phyloP scores from a whole-genome alignment of 768 basidiomycete genomes.

The Auricularia sp. region DNA sequence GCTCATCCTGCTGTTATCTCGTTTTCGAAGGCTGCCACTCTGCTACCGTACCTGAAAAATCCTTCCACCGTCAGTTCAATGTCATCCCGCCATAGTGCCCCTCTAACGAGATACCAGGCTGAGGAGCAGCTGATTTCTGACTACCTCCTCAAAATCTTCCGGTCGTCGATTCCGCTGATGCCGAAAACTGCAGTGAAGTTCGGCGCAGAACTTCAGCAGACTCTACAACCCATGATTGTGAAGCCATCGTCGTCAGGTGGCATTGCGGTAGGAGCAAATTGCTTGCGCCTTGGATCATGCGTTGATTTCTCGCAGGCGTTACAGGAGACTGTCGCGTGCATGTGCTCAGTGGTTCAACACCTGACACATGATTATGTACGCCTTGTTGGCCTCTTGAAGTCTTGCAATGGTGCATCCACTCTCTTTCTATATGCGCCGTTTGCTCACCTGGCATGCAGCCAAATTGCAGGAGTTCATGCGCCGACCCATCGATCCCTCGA shows the following conservation, averaged over 20 bases:
- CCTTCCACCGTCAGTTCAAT: conserved; percentile 47
- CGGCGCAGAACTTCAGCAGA: conserved; percentile 70
- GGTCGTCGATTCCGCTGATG: conserved; percentile 75
- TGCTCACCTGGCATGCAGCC: conserved; percentile 3
- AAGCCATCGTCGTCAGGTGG: conserved; percentile 67
- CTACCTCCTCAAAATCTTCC: conserved; percentile 82
- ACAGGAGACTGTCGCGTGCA: conserved; percentile 87
- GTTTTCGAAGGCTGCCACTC: conserved; percentile 67
- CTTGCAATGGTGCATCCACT: conserved; percentile 59
- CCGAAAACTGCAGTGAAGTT: conserved; percentile 85
- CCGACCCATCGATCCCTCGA: conserved; percentile 30
- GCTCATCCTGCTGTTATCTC: conserved; percentile 83
- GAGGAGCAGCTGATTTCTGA: conserved; percentile 83
- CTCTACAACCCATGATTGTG: conserved; percentile 84
- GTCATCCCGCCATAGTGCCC: background rate
- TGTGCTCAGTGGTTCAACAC: conserved; percentile 75
- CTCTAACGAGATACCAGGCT: conserved; percentile 29
- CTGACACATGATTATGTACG: conserved; percentile 80
- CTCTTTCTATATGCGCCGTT: background rate
- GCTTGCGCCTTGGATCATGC: background rate
- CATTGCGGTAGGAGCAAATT: conserved; percentile 40
- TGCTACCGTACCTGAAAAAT: conserved; percentile 86
- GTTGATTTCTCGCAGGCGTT: conserved; percentile 43
- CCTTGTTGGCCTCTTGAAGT: conserved; percentile 71
- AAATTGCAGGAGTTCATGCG: conserved; percentile 44